phyloP scores from a whole-genome alignment of 345 rosid genomes.

The Turritis glabra region DNA sequence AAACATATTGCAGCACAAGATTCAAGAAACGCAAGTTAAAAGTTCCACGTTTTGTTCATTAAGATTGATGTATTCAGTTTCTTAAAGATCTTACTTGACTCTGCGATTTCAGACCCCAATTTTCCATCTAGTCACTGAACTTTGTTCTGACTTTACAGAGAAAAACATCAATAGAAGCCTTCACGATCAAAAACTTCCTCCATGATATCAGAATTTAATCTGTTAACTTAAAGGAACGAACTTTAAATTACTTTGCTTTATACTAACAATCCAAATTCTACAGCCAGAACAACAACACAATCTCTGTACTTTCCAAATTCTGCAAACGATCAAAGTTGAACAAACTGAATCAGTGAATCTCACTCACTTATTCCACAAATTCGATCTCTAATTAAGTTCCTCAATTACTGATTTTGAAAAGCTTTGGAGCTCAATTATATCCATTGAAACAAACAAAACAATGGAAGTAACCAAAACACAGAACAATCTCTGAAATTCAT shows the following conservation, averaged over 20 bases:
- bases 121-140: background rate
- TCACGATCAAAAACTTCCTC: background rate
- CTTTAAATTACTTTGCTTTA: background rate
- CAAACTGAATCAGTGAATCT: background rate
- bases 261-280: background rate
- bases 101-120: background rate
- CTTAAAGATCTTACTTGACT: background rate
- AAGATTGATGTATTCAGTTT: background rate
- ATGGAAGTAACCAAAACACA: conserved; percentile 12
- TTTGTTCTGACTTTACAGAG: background rate
- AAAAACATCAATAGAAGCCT: background rate
- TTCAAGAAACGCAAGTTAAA: background rate
- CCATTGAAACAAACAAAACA: conserved; percentile 18
- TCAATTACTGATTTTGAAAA: background rate
- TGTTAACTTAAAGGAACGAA: background rate
- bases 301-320: background rate
- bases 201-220: background rate
- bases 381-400: no score
- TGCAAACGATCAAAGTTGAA: background rate
- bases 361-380: no score
- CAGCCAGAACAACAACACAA: background rate
- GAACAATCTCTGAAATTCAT: conserved; percentile 5
- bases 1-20: background rate
- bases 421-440: background rate
- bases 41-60: background rate